These are phyloP conservation scores for Oryza officinalis DNA, from an alignment of 176 grass and related monocot species.

Conservation along the genomic window DNA sequence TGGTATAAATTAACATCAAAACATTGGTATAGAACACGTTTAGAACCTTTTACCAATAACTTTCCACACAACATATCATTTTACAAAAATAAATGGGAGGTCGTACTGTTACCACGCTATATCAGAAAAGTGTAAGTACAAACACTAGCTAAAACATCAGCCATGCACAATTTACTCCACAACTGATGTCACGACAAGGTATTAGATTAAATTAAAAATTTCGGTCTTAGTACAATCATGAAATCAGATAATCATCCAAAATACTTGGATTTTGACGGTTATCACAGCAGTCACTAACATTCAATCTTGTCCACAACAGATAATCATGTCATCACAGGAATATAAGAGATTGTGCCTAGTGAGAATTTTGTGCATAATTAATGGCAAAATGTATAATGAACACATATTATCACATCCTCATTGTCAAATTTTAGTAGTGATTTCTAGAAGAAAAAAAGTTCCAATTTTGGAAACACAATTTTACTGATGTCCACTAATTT, in stretches of 20 bases:
- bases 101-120: neutral
- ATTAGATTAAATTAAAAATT: neutral
- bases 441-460: neutral
- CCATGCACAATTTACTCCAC: neutral
- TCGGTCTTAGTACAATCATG: neutral
- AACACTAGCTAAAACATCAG: constrained; percentile 14
- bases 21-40: neutral
- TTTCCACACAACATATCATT: neutral
- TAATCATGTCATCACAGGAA: neutral
- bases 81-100: neutral
- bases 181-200: neutral
- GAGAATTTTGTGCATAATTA: neutral
- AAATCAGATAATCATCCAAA: neutral
- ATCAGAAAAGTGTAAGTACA: constrained; percentile 14
- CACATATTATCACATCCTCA: neutral
- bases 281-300: constrained; percentile 3
- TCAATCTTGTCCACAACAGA: neutral
- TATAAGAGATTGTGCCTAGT: neutral
- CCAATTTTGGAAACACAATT: neutral
- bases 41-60: neutral
- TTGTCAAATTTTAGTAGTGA: neutral
- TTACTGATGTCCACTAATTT: neutral
- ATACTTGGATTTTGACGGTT: neutral
- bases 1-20: too few species aligned
- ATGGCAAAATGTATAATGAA: constrained; percentile 4